A percentile compares a stretch with the other conserved stretches of the same genome.
Evolutionary conservation across 306 rosid genomes (phyloP).

Genomic region (Aeschynomene evenia): DNA sequence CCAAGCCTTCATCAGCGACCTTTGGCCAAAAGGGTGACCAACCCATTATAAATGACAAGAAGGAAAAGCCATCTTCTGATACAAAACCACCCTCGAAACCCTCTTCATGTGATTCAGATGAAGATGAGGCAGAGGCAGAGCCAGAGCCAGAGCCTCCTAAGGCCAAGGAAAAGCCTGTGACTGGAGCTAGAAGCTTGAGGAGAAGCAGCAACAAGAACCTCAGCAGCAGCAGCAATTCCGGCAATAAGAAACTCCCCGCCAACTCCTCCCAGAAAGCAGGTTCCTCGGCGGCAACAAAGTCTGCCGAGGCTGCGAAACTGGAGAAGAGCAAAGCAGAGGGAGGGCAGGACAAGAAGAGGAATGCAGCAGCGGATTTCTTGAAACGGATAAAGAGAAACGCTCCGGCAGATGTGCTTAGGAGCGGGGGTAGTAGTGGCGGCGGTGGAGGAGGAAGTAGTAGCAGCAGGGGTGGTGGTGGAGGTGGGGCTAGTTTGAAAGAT

Average conservation of each 20-base stretch:
- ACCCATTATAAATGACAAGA: constrained; percentile 42
- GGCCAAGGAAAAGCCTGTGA: constrained; percentile 60
- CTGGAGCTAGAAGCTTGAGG: constrained; percentile 71
- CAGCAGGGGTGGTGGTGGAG: constrained; percentile 31
- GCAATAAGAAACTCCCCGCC: constrained; percentile 43
- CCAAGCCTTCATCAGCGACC: constrained; percentile 47
- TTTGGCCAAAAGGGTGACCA: constrained; percentile 48
- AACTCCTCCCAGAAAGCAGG: constrained; percentile 38
- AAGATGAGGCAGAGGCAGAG: no score
- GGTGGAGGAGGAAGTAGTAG: constrained; percentile 31
- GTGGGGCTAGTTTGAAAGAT: constrained; percentile 40
- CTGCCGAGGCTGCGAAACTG: constrained; percentile 34
- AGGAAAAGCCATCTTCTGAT: constrained; percentile 43
- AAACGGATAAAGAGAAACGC: constrained; percentile 73
- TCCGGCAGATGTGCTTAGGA: constrained; percentile 38
- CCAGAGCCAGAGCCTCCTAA: no score
- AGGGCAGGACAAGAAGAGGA: constrained; percentile 55
- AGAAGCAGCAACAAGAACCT: constrained; percentile 54
- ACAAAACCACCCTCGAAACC: constrained; percentile 42
- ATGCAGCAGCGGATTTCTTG: constrained; percentile 78
- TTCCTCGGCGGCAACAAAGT: constrained; percentile 32
- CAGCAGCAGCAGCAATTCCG: constrained; percentile 23
- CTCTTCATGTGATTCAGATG: constrained; percentile 38
- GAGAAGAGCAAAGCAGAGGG: constrained; percentile 56
- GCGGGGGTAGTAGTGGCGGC: constrained; percentile 28